Conservation (phyloP, 2,329 filamentous ascomycete genomes). For the Salinomyces thailandicus region DNA sequence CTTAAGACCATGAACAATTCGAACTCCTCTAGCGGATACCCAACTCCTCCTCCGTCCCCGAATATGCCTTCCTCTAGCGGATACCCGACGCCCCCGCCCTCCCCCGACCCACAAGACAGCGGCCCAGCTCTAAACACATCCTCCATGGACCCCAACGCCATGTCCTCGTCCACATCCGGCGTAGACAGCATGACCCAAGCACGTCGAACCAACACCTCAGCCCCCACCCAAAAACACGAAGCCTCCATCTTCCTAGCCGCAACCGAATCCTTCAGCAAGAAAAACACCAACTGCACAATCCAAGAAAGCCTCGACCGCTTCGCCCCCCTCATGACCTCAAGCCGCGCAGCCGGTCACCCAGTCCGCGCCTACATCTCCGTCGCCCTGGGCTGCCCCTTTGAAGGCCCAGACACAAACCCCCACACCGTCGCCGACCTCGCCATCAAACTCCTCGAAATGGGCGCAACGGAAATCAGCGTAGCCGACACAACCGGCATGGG, state of each 20-base stretch:
- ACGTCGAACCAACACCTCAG: background rate
- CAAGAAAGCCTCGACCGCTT: constrained; percentile 62
- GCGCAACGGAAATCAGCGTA: constrained; percentile 80
- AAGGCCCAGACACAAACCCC: constrained; percentile 42
- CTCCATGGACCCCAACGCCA: constrained; percentile 32
- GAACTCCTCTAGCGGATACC: constrained; percentile 33
- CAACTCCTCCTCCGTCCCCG: constrained; percentile 33
- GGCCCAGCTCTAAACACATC: constrained; percentile 35
- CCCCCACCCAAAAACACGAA: constrained; percentile 40
- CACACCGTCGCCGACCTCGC: constrained; percentile 52
- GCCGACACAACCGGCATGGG: constrained; percentile 90
- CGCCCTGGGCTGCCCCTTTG: constrained; percentile 69
- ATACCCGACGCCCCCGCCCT: constrained; percentile 38
- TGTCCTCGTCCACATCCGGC: constrained; percentile 28
- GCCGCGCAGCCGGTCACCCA: constrained; percentile 53
- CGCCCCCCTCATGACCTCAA: constrained; percentile 56
- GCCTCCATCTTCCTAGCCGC: constrained; percentile 74
- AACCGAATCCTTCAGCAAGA: constrained; percentile 68
- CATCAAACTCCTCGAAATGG: constrained; percentile 63
- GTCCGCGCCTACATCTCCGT: constrained; percentile 74
- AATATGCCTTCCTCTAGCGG: constrained; percentile 29
- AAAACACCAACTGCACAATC: constrained; percentile 74
- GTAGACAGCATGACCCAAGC: constrained; percentile 34
- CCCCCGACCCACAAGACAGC: constrained; percentile 23
- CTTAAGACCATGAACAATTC: constrained; percentile 39